Percentiles rank a stretch among this genome's conserved stretches.
Conservation (phyloP, 495 filamentous ascomycete genomes). For the Barbatosphaeria neglecta region DNA sequence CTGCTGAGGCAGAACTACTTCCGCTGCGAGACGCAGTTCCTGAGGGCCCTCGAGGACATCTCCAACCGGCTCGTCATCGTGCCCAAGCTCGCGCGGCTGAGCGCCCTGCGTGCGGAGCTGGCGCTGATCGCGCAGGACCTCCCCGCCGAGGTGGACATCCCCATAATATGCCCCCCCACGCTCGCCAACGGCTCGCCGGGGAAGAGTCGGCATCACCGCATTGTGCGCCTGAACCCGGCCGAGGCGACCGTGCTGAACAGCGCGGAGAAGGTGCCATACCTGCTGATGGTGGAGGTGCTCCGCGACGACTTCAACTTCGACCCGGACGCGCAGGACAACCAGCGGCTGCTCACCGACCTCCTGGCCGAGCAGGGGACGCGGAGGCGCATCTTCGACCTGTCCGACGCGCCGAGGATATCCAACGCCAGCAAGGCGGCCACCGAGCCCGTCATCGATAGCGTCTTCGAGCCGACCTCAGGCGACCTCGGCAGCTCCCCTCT, state of each 20-base stretch:
- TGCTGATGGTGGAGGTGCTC: conserved; percentile 66
- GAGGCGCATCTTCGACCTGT: conserved; percentile 57
- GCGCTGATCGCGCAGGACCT: conserved; percentile 62
- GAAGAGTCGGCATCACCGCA: conserved; percentile 58
- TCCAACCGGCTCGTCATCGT: conserved; percentile 64
- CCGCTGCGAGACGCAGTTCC: conserved; percentile 57
- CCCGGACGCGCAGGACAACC: conserved; percentile 52
- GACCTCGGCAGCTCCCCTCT: conserved; percentile 59
- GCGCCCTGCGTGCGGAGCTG: conserved; percentile 62
- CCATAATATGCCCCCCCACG: conserved; percentile 58
- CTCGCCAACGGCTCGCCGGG: conserved; percentile 51
- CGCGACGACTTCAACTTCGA: conserved; percentile 67
- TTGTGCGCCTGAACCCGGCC: conserved; percentile 64
- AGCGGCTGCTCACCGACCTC: conserved; percentile 46
- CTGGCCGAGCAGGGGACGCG: conserved; percentile 48
- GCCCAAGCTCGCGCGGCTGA: conserved; percentile 61
- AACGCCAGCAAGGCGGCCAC: conserved; percentile 13
- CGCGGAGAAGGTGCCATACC: conserved; percentile 64
- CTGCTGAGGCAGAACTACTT: conserved; percentile 64
- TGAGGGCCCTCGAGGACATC: conserved; percentile 62
- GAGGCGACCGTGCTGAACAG: conserved; percentile 71
- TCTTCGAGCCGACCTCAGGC: conserved; percentile 61
- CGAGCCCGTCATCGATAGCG: conserved; percentile 49
- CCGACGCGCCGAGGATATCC: conserved; percentile 25
- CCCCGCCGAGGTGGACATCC: conserved; percentile 66